Evolutionary conservation across 371 early-diverging fungal species (phyloP), one percentile per base, ranked within the genome.

Genomic region (Cokeromyces recurvatus): DNA sequence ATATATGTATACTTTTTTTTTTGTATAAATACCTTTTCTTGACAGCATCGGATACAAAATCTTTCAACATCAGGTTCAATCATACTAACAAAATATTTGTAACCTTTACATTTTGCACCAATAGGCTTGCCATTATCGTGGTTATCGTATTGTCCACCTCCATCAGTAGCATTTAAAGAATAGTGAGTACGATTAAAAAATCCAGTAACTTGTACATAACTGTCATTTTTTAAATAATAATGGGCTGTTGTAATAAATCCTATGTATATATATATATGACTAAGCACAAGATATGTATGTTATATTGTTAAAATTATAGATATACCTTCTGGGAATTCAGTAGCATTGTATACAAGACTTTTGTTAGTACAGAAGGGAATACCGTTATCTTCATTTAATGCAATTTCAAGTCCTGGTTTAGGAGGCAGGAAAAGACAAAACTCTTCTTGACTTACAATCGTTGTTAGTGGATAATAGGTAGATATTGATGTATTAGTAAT

Each of bases 341-440:
- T 63, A n/a, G 79, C 70, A 3, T 70, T 65, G 23, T 68, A 66
- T 1, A 68, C 71, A 20, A 52, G 43, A n/a, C 46, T 19, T 21
- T 55, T 42, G 16, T 66, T 66, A 23, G 62, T 63, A 55, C 81
- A 78, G 65, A 78, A 81, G 1, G 79, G 74, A 40, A 76, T 68
- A 36, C 77, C 77, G 37, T 64, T 66, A 24, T 71, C 53, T 52
- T 78, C 79, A 51, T 77, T 66, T 15, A 59, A 51, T 10, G 79
- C 74, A 27, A 78, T 68, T 25, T 66, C 71, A 7, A 77, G 64
- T 45, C 81, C 81, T 20, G 79, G 70, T 48, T 68, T 54, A 23
- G 81, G 81, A 23, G 81, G 81, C 22, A 81, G 59, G 62, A 81
- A 81, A 37, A 81, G 55, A 57, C 81, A 81, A 53, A 74, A 74